These are phyloP conservation scores for Penicillium simplicissimum DNA, from an alignment of 495 filamentous ascomycete genomes.

Conservation along the genomic window DNA sequence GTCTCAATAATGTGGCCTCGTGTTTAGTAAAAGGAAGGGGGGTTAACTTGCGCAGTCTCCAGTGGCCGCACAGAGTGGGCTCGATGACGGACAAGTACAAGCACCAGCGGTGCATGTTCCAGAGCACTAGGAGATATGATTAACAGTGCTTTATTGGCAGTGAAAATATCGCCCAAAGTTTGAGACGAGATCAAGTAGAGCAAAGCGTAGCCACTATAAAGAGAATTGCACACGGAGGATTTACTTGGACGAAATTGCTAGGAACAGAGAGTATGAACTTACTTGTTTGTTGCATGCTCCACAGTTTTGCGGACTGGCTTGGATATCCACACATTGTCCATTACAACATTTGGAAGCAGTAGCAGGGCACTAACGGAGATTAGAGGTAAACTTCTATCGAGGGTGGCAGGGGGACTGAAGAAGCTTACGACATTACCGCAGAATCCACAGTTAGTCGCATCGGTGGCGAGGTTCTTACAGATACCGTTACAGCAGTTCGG, in stretches of 20 bases:
- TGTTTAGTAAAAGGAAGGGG: background rate
- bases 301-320: constrained; percentile 4
- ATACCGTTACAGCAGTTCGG: background rate
- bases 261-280: background rate
- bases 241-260: background rate
- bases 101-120: constrained; percentile 17
- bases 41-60: constrained; percentile 25
- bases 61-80: constrained; percentile 18
- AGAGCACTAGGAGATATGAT: constrained; percentile 13
- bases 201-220: background rate
- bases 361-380: background rate
- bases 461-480: constrained; percentile 4
- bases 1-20: background rate
- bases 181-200: background rate
- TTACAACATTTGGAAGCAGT: constrained; percentile 16
- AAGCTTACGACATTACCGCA: background rate
- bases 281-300: constrained; percentile 17
- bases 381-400: background rate
- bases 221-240: background rate
- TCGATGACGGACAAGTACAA: constrained; percentile 16
- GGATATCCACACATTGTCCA: constrained; percentile 16
- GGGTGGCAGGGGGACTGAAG: background rate
- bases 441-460: constrained; percentile 7
- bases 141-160: background rate
- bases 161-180: background rate